Evolutionary conservation across 75 land plant species (phyloP).

Genomic region (Azolla pinnata): DNA sequence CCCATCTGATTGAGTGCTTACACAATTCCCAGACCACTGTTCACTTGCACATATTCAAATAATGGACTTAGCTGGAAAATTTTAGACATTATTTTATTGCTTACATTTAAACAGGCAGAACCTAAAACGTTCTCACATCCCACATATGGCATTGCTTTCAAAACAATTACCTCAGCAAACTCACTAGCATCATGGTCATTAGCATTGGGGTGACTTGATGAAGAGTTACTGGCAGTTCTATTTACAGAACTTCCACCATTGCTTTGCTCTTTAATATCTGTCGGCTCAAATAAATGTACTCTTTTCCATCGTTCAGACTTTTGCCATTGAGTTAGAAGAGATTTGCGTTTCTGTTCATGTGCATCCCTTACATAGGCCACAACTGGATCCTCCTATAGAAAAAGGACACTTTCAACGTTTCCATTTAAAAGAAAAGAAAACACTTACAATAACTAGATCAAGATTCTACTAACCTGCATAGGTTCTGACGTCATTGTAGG

Average conservation of each 20-base stretch:
- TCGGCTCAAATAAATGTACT: conserved; percentile 15
- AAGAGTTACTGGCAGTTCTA: conserved; percentile 4
- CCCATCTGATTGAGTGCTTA: too few relatives aligned
- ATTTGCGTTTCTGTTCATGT: conserved; percentile 27
- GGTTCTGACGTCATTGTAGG: background rate
- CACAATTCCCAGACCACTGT: too few relatives aligned
- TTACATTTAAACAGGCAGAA: too few relatives aligned
- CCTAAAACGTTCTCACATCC: too few relatives aligned
- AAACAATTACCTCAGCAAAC: conserved; percentile 9
- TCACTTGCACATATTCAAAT: too few relatives aligned
- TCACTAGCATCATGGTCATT: conserved; percentile 9
- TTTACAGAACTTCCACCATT: conserved; percentile 14
- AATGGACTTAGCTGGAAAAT: too few relatives aligned
- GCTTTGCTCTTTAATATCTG: conserved; percentile 10
- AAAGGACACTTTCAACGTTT: background rate
- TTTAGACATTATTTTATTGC: too few relatives aligned
- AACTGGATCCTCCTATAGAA: conserved; percentile 34
- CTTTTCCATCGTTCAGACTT: conserved; percentile 31
- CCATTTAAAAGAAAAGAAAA: background rate
- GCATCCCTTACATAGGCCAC: conserved; percentile 35
- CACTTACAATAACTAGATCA: too few relatives aligned
- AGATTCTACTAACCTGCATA: background rate
- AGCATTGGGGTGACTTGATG: conserved; percentile 1
- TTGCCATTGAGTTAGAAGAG: conserved; percentile 22
- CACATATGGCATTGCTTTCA: background rate